Conservation (phyloP, 805 yeast species). For the Myxozyma geophila region DNA sequence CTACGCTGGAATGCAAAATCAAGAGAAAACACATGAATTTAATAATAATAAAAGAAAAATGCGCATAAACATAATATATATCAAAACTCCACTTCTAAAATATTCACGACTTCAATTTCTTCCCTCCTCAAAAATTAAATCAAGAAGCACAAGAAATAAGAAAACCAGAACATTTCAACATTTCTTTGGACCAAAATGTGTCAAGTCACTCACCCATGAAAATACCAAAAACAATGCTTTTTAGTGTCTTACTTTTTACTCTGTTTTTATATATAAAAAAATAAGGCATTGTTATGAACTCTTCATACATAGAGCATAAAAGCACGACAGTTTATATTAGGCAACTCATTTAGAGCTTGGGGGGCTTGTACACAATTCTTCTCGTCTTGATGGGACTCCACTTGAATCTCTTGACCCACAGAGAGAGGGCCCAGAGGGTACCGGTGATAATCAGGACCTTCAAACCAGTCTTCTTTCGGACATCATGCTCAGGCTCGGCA, state of each 20-base stretch:
- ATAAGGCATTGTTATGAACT: slow-evolving; percentile 2
- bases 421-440: slow-evolving; percentile 75
- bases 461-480: slow-evolving; percentile 94
- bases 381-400: slow-evolving; percentile 96
- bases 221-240: not conserved
- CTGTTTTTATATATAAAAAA: not conserved
- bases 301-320: not conserved
- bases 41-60: not conserved
- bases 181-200: too few species aligned
- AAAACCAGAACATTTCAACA: too few species aligned
- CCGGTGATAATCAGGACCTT: slow-evolving; percentile 85
- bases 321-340: not conserved
- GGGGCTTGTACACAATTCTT: slow-evolving; percentile 91
- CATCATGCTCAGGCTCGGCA: slow-evolving; percentile 97
- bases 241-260: not conserved
- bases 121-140: too few species aligned
- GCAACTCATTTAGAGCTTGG: slow-evolving; percentile 53
- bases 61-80: not conserved
- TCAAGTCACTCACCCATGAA: too few species aligned
- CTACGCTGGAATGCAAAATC: too few species aligned
- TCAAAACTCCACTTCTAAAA: slow-evolving; percentile 4
- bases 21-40: not conserved
- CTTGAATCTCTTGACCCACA: slow-evolving; percentile 97
- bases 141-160: too few species aligned
- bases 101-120: not conserved